These are phyloP conservation scores for Penicillium sp. DNA, from an alignment of 2,329 filamentous ascomycete species.

Conservation along the genomic window DNA sequence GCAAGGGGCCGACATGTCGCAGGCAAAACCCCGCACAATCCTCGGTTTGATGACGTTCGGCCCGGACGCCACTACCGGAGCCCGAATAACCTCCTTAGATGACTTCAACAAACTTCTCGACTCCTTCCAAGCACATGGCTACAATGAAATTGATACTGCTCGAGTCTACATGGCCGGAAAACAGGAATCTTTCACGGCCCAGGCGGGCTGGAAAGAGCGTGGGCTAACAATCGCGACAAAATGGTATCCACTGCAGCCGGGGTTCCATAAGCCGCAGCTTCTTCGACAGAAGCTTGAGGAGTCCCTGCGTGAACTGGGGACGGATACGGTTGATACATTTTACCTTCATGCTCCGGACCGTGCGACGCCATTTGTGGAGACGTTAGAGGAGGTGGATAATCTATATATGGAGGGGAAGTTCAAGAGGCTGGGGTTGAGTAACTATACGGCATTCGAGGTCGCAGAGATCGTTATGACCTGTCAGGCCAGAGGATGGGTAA, in stretches of 20 bases:
- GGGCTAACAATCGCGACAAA: constrained; percentile 13
- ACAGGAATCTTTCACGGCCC: constrained; percentile 16
- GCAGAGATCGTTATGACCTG: constrained; percentile 14
- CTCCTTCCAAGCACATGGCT: constrained; percentile 11
- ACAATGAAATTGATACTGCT: constrained; percentile 16
- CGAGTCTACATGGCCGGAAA: constrained; percentile 7
- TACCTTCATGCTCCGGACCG: constrained; percentile 17
- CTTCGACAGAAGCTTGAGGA: constrained; percentile 8
- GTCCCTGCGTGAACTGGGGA: constrained; percentile 12
- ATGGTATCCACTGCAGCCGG: constrained; percentile 13
- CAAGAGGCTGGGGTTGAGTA: constrained; percentile 11
- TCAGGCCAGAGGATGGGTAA: constrained; percentile 9
- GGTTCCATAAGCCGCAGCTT: constrained; percentile 9
- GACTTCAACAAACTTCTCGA: constrained; percentile 6
- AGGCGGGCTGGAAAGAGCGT: constrained; percentile 16
- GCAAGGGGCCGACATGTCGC: neutral
- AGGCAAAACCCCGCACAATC: constrained; percentile 6
- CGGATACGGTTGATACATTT: constrained; percentile 16
- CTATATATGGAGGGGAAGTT: constrained; percentile 14
- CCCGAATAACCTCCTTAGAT: constrained; percentile 14
- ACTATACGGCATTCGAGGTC: constrained; percentile 14
- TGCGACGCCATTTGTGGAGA: constrained; percentile 11
- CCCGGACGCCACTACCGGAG: constrained; percentile 7
- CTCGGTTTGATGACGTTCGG: constrained; percentile 15
- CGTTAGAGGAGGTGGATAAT: constrained; percentile 7